Base-by-base conservation (phyloP, 176 grass and related monocot genomes). In the Areca catechu region DNA sequence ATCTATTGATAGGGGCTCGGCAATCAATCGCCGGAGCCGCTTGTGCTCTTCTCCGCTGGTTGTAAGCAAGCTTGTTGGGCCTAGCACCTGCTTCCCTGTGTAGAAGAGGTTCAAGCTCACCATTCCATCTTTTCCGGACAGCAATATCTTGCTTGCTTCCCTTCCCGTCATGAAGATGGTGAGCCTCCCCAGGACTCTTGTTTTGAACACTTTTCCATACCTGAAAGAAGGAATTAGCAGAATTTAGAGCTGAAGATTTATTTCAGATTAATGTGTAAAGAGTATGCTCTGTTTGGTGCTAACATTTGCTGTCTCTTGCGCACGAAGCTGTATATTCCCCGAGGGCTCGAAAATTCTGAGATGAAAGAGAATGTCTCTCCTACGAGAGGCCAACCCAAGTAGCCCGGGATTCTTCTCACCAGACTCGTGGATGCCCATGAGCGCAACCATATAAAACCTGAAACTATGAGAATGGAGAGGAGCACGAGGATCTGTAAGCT, bases 171-270 rank as follows among this genome's bases (percentile, higher is more conserved):
- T 74, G 85, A 89, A 83, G 62, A 89, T 66, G 4, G 80, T 89
- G 16, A 72, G 53, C 80, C 85, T 63, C 0, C 85, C 85, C 64
- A 83, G 56, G 21, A 89, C 73, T 20, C 68, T 76, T 48, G 80
- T 89, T 69, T 89, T 89, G 80, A 89, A 89, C 68, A 89, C 85
- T 63, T 79, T 89, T 52, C 85, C 85, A 53, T 70, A 83, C 22
- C 83, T 86, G 53, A 69, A 43, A 43, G 34, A 43, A 43, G 34
- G 34, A 3, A n/a, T n/a, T n/a, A 43, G 10, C 9, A 43, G 10
- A 43, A 43, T 43, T 43, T 43, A 43, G 34, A 14, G 34, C 34
- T 43, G 34, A 43, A 43, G 3, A 12, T 2, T 43, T 10, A 43
- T 43, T 43, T 14, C 9, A 43, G 14, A 43, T 12, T 3, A 43